Evolutionary conservation across 441 rosid species (phyloP).

Genomic region (Populus hybrid): DNA sequence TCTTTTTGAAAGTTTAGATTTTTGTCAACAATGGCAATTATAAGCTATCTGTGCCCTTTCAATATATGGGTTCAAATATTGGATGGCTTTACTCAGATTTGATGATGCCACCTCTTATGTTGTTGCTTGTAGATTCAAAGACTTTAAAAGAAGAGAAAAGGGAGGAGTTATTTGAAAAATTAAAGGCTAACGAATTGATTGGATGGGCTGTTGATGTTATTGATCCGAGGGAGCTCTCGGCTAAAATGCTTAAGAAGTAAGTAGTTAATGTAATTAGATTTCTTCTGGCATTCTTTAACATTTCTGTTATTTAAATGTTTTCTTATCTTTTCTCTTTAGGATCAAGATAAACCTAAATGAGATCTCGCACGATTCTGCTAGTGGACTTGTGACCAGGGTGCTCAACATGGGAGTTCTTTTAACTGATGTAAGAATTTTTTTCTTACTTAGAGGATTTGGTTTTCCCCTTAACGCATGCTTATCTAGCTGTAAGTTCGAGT

Average conservation of each 20-base stretch:
- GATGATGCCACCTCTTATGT: constrained; percentile 3
- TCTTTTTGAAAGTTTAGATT: not conserved
- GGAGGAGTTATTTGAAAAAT: constrained; percentile 72
- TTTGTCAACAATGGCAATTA: not conserved
- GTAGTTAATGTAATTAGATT: constrained; percentile 16
- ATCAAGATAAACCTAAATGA: constrained; percentile 80
- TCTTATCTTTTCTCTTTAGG: constrained; percentile 32
- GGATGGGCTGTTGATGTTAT: constrained; percentile 97
- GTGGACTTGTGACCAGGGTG: constrained; percentile 66
- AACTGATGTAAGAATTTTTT: constrained; percentile 54
- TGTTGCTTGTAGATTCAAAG: constrained; percentile 64
- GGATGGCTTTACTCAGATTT: not conserved
- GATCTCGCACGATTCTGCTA: constrained; percentile 92
- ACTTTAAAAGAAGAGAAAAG: constrained; percentile 90
- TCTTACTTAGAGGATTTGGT: constrained; percentile 5
- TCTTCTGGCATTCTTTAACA: not conserved
- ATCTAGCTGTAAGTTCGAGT: not conserved
- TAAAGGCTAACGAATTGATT: constrained; percentile 67
- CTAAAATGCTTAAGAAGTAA: constrained; percentile 82
- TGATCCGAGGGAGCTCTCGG: constrained; percentile 91
- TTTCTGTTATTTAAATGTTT: constrained; percentile 12
- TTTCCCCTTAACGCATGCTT: not conserved
- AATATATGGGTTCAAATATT: not conserved
- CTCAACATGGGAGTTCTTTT: constrained; percentile 74
- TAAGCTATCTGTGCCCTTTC: not conserved